Conservation (phyloP, 495 filamentous ascomycete genomes). For the Penicillium silybi region DNA sequence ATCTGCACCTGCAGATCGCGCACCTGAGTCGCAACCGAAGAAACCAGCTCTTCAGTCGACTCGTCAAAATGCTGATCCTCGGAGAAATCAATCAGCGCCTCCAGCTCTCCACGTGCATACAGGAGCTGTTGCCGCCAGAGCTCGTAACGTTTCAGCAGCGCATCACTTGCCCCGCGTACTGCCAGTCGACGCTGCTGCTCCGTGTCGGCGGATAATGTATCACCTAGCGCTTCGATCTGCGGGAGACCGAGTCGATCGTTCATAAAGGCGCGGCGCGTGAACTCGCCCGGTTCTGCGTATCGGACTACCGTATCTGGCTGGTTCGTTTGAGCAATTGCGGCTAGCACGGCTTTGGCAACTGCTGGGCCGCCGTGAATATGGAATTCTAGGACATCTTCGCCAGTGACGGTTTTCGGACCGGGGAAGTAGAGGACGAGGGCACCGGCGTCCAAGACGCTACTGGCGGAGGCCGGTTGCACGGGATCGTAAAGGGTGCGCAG, state of each 20-base stretch:
- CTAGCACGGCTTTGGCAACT: slow-evolving; percentile 77
- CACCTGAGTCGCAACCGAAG: slow-evolving; percentile 63
- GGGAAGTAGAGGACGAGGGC: slow-evolving; percentile 89
- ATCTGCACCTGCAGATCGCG: slow-evolving; percentile 56
- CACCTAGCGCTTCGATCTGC: slow-evolving; percentile 90
- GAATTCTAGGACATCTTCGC: slow-evolving; percentile 87
- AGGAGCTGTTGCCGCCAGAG: slow-evolving; percentile 73
- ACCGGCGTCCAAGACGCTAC: slow-evolving; percentile 67
- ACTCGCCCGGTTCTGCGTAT: slow-evolving; percentile 93
- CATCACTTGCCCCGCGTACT: slow-evolving; percentile 68
- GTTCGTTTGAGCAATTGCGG: slow-evolving; percentile 60
- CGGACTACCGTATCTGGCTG: slow-evolving; percentile 49
- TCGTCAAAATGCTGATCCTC: slow-evolving; percentile 98
- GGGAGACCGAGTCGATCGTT: slow-evolving; percentile 82
- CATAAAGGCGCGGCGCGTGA: slow-evolving; percentile 87
- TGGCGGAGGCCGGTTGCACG: slow-evolving; percentile 25
- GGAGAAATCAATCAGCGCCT: slow-evolving; percentile 93
- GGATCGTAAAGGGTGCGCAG: slow-evolving; percentile 77
- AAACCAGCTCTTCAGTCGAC: slow-evolving; percentile 65
- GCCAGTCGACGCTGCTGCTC: slow-evolving; percentile 89
- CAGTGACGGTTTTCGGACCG: slow-evolving; percentile 77
- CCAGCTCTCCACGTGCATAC: slow-evolving; percentile 81
- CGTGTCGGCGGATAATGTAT: slow-evolving; percentile 80
- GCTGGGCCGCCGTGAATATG: slow-evolving; percentile 93
- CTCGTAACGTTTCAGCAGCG: slow-evolving; percentile 77